These are phyloP conservation scores for Micractinium sp. DNA, from an alignment of 139 green algal species.

Conservation along the genomic window DNA sequence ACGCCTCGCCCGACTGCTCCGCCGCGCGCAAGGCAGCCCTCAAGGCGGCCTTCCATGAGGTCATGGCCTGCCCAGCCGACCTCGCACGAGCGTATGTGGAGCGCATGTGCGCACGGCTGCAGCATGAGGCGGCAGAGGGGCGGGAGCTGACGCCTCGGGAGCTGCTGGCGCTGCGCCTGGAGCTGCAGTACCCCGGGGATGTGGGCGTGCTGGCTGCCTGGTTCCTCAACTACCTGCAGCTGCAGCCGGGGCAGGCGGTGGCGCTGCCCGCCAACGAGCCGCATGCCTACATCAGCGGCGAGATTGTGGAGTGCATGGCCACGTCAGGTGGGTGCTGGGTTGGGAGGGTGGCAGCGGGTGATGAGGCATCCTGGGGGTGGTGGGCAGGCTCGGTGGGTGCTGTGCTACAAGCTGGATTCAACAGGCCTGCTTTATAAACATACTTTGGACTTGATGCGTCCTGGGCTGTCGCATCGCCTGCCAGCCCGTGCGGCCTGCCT, in stretches of 20 bases:
- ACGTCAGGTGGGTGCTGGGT: conserved; percentile 9
- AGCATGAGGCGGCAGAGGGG: conserved; percentile 19
- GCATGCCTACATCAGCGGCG: conserved; percentile 93
- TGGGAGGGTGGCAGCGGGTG: not conserved
- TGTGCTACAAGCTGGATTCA: too few species aligned
- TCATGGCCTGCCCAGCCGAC: conserved; percentile 81
- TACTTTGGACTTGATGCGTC: too few species aligned
- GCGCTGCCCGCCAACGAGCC: conserved; percentile 95
- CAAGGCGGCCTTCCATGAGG: conserved; percentile 74
- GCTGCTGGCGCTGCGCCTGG: conserved; percentile 81
- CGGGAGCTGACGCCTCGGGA: conserved; percentile 67
- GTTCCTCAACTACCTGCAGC: conserved; percentile 93
- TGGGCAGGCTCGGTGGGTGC: not conserved
- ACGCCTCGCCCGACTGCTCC: not conserved
- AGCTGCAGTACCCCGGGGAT: conserved; percentile 94
- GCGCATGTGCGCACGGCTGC: conserved; percentile 64
- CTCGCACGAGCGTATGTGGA: conserved; percentile 51
- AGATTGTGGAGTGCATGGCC: conserved; percentile 80
- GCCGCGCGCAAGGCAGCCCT: conserved; percentile 48
- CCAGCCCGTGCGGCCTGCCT: too few species aligned
- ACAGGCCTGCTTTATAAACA: too few species aligned
- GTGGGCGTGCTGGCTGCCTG: conserved; percentile 91
- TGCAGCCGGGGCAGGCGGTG: conserved; percentile 73
- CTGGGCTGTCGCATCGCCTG: not conserved
- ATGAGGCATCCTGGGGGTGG: not conserved